phyloP scores from a whole-genome alignment of 768 basidiomycete species.

The Sarcomyxa edulis region DNA sequence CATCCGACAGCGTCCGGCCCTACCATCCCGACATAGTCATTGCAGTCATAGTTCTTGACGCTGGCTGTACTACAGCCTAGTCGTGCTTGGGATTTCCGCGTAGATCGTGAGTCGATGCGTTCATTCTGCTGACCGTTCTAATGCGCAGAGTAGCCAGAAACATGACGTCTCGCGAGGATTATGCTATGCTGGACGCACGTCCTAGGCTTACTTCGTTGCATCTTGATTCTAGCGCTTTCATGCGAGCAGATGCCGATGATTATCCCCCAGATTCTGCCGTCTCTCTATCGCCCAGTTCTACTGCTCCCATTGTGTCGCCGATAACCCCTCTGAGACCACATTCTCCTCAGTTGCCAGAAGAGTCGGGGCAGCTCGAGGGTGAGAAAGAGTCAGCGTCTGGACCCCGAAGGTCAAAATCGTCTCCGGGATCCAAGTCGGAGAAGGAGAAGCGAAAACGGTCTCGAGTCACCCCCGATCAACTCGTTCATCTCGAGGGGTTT shows the following conservation, averaged over 20 bases:
- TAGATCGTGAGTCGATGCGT: constrained; percentile 16
- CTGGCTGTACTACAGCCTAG: constrained; percentile 18
- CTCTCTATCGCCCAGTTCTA: constrained; percentile 22
- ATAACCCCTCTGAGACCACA: constrained; percentile 15
- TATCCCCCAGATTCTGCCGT: constrained; percentile 10
- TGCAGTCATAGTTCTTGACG: too few relatives aligned
- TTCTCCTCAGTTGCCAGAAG: too few relatives aligned
- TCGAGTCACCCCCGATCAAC: constrained; percentile 75
- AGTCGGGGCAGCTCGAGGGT: constrained; percentile 22
- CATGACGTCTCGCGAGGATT: constrained; percentile 20
- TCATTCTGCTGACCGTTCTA: background rate
- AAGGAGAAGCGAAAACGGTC: constrained; percentile 70
- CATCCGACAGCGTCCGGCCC: too few relatives aligned
- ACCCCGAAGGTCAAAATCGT: constrained; percentile 26
- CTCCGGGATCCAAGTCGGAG: constrained; percentile 24
- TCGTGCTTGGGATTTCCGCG: constrained; percentile 20
- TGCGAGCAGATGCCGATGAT: constrained; percentile 13
- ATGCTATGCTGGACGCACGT: constrained; percentile 13
- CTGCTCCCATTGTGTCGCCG: constrained; percentile 23
- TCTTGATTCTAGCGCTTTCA: constrained; percentile 15
- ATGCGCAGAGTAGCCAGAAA: constrained; percentile 21
- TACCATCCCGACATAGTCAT: too few relatives aligned
- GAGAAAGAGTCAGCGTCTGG: constrained; percentile 28
- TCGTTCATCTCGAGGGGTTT: constrained; percentile 67
- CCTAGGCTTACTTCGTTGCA: constrained; percentile 17